These are phyloP conservation scores for Saururus chinensis DNA, from an alignment of 164 flowering plant genomes.

Conservation along the genomic window DNA sequence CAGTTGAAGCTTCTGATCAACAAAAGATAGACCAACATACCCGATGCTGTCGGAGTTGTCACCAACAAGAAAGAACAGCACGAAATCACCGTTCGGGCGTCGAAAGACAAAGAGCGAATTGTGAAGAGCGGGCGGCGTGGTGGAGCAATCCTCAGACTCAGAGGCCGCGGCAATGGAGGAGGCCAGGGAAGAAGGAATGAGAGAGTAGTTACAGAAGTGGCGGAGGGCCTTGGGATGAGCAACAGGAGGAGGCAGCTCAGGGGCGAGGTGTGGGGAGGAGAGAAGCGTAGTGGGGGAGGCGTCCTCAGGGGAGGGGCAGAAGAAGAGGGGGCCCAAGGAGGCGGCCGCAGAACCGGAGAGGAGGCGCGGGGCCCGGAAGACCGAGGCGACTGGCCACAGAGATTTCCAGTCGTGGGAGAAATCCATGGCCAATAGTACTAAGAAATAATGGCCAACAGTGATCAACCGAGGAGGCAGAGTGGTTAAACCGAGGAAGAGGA, in stretches of 20 bases:
- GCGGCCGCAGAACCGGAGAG: constrained; percentile 15
- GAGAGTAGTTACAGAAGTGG: constrained; percentile 13
- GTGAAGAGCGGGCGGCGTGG: constrained; percentile 3
- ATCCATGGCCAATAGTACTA: constrained; percentile 17
- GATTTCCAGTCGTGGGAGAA: constrained; percentile 59
- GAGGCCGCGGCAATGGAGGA: constrained; percentile 13
- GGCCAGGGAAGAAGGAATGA: constrained; percentile 15
- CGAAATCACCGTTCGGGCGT: constrained; percentile 11
- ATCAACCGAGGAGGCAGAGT: too few species aligned
- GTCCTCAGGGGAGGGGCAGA: constrained; percentile 28
- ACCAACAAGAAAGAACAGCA: constrained; percentile 37
- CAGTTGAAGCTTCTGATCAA: background rate
- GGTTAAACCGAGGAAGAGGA: too few species aligned
- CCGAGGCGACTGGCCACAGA: constrained; percentile 23
- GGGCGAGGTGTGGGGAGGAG: constrained; percentile 19
- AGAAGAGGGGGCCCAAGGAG: constrained; percentile 42
- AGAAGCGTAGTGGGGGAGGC: constrained; percentile 21
- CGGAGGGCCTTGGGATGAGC: constrained; percentile 22
- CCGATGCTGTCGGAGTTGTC: constrained; percentile 45
- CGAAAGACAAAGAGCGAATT: constrained; percentile 34
- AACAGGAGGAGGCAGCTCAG: constrained; percentile 17
- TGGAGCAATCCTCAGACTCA: background rate
- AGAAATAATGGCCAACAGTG: too few species aligned
- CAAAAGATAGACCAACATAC: constrained; percentile 18
- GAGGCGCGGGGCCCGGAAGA: constrained; percentile 33